phyloP scores from a whole-genome alignment of 176 grass and related monocot genomes.

The Zizania latifolia region DNA sequence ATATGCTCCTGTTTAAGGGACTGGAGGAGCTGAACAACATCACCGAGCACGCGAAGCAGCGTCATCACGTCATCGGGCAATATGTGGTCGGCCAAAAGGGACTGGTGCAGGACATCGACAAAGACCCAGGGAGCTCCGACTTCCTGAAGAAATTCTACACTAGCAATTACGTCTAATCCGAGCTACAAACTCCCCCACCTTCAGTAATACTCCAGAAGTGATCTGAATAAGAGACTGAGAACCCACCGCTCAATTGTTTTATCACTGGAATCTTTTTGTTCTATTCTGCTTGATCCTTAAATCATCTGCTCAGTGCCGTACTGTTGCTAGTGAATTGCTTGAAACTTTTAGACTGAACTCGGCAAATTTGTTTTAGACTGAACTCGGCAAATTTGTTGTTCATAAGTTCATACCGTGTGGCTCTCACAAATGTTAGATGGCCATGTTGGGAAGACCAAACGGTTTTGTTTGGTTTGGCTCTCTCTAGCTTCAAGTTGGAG shows the following conservation, averaged over 20 bases:
- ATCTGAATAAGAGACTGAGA: conserved; percentile 35
- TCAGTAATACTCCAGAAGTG: conserved; percentile 17
- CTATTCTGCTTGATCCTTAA: conserved; percentile 10
- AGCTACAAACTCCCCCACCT: neutral
- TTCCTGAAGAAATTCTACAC: conserved; percentile 90
- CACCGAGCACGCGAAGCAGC: conserved; percentile 79
- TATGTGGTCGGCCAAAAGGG: conserved; percentile 68
- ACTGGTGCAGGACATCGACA: conserved; percentile 43
- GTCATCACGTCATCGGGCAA: conserved; percentile 86
- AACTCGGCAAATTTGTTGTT: conserved; percentile 8
- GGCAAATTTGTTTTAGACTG: conserved; percentile 1
- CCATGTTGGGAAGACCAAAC: too few species aligned
- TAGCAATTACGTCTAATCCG: conserved; percentile 69
- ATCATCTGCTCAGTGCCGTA: neutral
- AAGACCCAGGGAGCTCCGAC: conserved; percentile 55
- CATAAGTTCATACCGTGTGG: neutral
- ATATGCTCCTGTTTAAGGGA: conserved; percentile 91
- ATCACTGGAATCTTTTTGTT: neutral
- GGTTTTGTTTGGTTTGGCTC: too few species aligned
- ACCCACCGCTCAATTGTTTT: conserved; percentile 10
- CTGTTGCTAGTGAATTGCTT: conserved; percentile 17
- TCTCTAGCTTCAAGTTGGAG: too few species aligned
- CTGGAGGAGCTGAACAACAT: conserved; percentile 83
- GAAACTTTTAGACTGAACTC: neutral
- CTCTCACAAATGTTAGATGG: too few species aligned